A percentile compares a stretch with the other conserved stretches of the same genome.
These are phyloP conservation scores for Colletotrichum sp. DNA, from an alignment of 2,329 filamentous ascomycete genomes.

Conservation along the genomic window DNA sequence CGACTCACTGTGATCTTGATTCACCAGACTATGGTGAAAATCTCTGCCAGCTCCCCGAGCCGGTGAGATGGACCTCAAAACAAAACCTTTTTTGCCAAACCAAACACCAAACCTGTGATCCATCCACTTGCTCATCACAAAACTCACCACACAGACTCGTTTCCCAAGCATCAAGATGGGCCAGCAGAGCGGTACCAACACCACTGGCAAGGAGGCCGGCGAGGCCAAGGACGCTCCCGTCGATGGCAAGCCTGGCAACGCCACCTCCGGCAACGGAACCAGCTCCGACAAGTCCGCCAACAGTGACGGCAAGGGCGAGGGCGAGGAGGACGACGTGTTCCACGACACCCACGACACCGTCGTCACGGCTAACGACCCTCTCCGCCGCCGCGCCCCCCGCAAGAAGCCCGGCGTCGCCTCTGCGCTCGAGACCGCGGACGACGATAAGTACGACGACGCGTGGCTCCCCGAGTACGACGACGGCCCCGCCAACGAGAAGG, in stretches of 20 bases:
- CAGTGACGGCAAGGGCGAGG: not conserved
- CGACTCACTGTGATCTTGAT: not conserved
- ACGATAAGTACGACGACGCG: slow-evolving; percentile 15
- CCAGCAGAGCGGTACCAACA: not conserved
- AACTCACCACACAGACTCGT: not conserved
- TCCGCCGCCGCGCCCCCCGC: not conserved
- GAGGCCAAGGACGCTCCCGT: not conserved
- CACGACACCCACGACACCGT: not conserved
- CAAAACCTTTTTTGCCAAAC: not conserved
- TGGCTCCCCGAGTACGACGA: slow-evolving; percentile 11
- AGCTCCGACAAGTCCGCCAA: not conserved
- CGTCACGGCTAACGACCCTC: not conserved
- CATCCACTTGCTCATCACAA: not conserved
- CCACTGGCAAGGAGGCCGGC: not conserved
- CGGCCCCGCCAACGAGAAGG: not conserved
- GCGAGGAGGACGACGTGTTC: not conserved
- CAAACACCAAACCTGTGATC: not conserved
- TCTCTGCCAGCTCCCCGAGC: not conserved
- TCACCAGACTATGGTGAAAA: not conserved
- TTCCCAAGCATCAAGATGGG: not conserved
- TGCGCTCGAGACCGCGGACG: slow-evolving; percentile 5
- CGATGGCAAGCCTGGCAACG: not conserved
- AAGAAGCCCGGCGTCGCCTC: not conserved
- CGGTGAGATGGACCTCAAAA: not conserved
- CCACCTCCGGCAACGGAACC: not conserved